Evolutionary conservation across 2,329 filamentous ascomycete genomes (phyloP), one percentile per base, ranked within the genome.

Genomic region (Colletotrichum somersetense): DNA sequence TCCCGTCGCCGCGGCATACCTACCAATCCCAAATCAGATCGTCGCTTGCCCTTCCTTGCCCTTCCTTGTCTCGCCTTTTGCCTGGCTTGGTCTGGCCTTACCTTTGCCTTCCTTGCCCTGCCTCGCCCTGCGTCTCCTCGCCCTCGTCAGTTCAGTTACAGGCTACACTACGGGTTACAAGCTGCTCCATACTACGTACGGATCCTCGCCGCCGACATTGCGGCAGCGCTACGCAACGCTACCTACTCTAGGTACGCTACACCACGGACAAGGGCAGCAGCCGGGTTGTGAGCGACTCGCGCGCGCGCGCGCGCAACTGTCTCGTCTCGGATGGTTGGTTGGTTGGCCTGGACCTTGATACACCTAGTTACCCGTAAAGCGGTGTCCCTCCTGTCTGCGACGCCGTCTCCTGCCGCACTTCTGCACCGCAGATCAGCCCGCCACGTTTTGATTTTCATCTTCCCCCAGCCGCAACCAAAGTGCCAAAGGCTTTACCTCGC

Each of bases 391-490:
- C 42, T 53, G 61, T 16, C n/a, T 61, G 56, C 53, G 46, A 48
- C 46, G 33, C 50, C 55, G 44, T 58, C 42, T 30, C 61, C 50
- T 55, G 44, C 52, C 40, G 53, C 56, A 68, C 46, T 53, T 64
- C 58, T 64, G 69, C 59, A 59, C 59, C 62, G 59, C 59, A 72
- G 65, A 72, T 69, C 59, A 55, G 23, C 58, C 23, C 52, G n/a
- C 35, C 62, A 16, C 50, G 11, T 52, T 57, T 33, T 61, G 52
- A n/a, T 40, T 44, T 44, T 5, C 44, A 23, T 46, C 35, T n/a
- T 59, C 38, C 53, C 53, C 64, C 44, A 55, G 53, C 66, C 69
- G 53, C 53, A 69, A 38, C 59, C 53, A 30, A 48, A 30, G 30
- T 30, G 30, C 30, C 4, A 26, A 26, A 4, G 3, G 30, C 30